Evolutionary conservation across 2,329 filamentous ascomycete genomes (phyloP), one percentile per base, ranked within the genome.

Genomic region (Microsporum canis): DNA sequence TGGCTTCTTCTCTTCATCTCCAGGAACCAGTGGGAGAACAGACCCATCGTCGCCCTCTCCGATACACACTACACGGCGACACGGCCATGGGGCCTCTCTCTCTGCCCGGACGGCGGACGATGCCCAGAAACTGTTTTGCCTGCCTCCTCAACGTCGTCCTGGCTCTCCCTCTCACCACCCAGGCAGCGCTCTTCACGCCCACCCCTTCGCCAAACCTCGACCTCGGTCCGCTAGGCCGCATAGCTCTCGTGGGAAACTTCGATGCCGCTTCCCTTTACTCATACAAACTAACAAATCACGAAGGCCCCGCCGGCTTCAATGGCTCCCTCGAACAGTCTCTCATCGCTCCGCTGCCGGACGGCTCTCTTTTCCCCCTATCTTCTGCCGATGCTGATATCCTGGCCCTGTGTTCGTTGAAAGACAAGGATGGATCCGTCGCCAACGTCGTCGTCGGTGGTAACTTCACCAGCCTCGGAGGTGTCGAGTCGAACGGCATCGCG

Each of bases 391-490:
- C 88, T 62, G 85, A 87, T 57, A 96, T 99, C 70, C 82, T 86
- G 70, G 82, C 89, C 65, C 94, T 99, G 88, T 99, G 94, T 77
- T 78, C 87, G 23, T 89, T 92, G 68, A 79, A 84, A 58, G 76
- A 80, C 67, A 79, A 81, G 61, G 82, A 89, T 72, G 88, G 88
- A 65, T 81, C 79, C 4, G 75, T 87, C 61, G 79, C 82, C n/a
- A 87, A 88, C 45, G 83, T 97, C 33, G 82, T 97, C 56, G 82
- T 99, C 14, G 94, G 88, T 61, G 94, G 94, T 56, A 97, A 97
- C 77, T 99, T 99, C 72, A 97, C 94, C 36, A 95, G 89, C 72
- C 77, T 99, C 64, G 89, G 86, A 62, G 85, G 85, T 62, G 81
- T 87, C 61, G 78, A 88, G 69, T 89, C 91, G 1, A 85, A 85